Base-by-base conservation (phyloP, 1,284 basidiomycete species). In the Sanguinoderma infundibulare region DNA sequence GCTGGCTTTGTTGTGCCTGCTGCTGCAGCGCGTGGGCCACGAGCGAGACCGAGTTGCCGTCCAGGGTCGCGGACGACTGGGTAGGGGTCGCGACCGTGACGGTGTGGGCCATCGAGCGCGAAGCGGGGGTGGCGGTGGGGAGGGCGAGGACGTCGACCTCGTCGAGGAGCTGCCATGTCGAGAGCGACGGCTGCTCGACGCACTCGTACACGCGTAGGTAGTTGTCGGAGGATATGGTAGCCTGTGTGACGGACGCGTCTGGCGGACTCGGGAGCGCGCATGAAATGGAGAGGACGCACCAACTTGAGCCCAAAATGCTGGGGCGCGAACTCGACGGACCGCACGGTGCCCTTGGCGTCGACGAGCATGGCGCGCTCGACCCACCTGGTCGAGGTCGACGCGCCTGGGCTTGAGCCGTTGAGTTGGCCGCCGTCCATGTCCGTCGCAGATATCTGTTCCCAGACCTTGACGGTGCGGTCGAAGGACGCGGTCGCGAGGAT, bases 121-220 rank as follows among this genome's bases (percentile, higher is more conserved):
- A 20, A 77, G 81, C 24, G 75, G 69, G 80, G 22, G 79, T 77
- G 14, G 77, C 72, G 0, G 83, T 74, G 0, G 84, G 82, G 26
- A 90, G 79, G 5, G 81, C 75, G 2, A 84, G 83, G 10, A 96
- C 79, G 72, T 96, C 92, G 15, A 95, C 81, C 72, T 95, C 91
- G 69, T 95, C 88, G 0, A 83, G 78, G 5, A 95, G 80, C 52
- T 89, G 87, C 94, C 95, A 98, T 30, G 87, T 87, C 22, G 86
- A 80, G 60, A 94, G 81, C 14, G 89, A 86, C 0, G 92, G 91
- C 70, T 88, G 87, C 66, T 96, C 94, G 12, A 96, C 81, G 70
- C 94, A 96, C 70, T 97, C 94, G 75, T 98, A 96, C 55, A 97
- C 83, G 22, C 96, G 86, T 15, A 98, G 80, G 65, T 88, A 81